Conservation (phyloP, 2,329 filamentous ascomycete genomes). For the Penicillium sp. region DNA sequence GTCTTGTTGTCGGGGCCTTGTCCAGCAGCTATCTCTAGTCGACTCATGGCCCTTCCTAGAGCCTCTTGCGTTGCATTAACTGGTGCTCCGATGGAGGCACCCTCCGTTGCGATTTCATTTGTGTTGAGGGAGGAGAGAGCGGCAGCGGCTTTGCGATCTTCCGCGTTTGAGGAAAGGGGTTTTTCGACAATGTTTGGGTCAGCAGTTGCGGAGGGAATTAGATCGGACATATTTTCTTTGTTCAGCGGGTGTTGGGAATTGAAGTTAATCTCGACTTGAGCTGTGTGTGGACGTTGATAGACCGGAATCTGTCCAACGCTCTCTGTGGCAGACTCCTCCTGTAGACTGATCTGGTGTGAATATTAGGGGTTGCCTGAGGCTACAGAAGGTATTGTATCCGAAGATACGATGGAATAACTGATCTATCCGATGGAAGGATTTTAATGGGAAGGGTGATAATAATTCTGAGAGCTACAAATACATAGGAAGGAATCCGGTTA, state of each 20-base stretch:
- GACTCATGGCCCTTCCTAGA: constrained; percentile 50
- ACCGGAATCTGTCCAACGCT: too few relatives aligned
- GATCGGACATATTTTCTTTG: constrained; percentile 41
- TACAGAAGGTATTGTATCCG: too few relatives aligned
- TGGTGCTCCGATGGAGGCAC: constrained; percentile 30
- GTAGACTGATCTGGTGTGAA: too few relatives aligned
- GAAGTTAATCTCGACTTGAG: background rate
- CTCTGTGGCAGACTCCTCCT: too few relatives aligned
- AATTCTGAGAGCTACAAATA: too few relatives aligned
- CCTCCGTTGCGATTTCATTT: constrained; percentile 40
- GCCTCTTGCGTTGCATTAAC: constrained; percentile 47
- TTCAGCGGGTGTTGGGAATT: background rate
- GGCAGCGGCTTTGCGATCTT: constrained; percentile 52
- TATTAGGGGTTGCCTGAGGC: too few relatives aligned
- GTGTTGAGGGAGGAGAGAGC: constrained; percentile 49
- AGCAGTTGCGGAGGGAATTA: constrained; percentile 41
- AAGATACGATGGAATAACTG: too few relatives aligned
- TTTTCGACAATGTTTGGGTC: constrained; percentile 35
- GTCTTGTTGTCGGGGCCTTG: constrained; percentile 22
- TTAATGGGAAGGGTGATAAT: too few relatives aligned
- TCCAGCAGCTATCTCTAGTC: constrained; percentile 45
- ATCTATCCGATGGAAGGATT: too few relatives aligned
- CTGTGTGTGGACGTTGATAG: background rate
- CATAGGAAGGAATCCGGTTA: too few relatives aligned
- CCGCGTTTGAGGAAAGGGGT: constrained; percentile 43